A percentile compares a stretch with the other conserved stretches of the same genome.
These are phyloP conservation scores for Chytriomyces confervae DNA, from an alignment of 192 early-diverging fungal species.

Conservation along the genomic window DNA sequence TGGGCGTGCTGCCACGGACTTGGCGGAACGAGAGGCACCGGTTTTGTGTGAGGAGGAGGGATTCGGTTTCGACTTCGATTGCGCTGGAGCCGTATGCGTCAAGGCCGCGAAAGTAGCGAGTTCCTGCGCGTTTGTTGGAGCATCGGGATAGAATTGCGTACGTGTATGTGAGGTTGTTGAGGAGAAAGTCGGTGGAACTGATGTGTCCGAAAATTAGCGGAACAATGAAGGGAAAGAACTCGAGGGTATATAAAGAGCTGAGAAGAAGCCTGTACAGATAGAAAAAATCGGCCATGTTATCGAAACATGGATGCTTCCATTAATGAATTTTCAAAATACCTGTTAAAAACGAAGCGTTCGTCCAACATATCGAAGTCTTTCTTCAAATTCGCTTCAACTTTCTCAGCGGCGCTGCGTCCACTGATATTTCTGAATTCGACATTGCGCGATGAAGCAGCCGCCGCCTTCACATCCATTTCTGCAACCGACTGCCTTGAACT, in stretches of 20 bases:
- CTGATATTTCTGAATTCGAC: not conserved
- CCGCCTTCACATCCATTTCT: not conserved
- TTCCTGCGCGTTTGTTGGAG: conserved; percentile 29
- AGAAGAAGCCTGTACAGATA: conserved; percentile 4
- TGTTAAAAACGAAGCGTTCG: conserved; percentile 26
- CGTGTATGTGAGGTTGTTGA: conserved; percentile 7
- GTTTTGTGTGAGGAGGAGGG: not conserved
- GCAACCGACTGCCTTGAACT: not conserved
- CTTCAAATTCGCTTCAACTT: not conserved
- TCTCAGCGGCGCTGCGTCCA: not conserved
- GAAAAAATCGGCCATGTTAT: not conserved
- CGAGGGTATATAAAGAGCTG: not conserved
- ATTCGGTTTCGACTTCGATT: conserved; percentile 38
- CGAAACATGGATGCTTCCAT: not conserved
- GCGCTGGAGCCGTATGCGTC: conserved; percentile 27
- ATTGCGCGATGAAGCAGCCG: not conserved
- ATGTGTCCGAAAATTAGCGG: conserved; percentile 31
- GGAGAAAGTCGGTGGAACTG: conserved; percentile 18
- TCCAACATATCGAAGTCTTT: conserved; percentile 25
- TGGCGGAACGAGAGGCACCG: conserved; percentile 25
- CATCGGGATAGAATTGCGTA: conserved; percentile 25
- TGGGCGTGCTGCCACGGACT: conserved; percentile 25
- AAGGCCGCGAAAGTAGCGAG: conserved; percentile 28
- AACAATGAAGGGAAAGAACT: conserved; percentile 28
- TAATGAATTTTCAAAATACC: not conserved